Conservation (phyloP, 306 rosid genomes). For the Vigna radiata region DNA sequence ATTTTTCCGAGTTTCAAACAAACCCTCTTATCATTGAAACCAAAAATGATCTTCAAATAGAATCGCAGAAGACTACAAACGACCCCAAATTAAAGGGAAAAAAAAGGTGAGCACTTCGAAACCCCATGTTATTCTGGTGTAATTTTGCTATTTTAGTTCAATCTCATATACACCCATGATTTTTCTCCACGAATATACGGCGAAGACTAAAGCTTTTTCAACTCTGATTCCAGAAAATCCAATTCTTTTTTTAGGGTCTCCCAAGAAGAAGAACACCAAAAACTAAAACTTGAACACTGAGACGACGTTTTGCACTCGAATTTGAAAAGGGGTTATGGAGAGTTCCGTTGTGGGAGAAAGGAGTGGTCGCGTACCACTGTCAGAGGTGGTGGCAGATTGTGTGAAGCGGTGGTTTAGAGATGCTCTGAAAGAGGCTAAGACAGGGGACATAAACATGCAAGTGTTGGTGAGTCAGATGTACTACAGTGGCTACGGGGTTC, state of each 20-base stretch:
- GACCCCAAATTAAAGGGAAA: neutral
- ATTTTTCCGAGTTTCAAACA: neutral
- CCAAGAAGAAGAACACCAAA: neutral
- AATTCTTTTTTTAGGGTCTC: neutral
- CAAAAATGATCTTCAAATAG: constrained; percentile 36
- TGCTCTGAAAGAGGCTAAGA: constrained; percentile 75
- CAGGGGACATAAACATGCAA: constrained; percentile 84
- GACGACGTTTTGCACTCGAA: constrained; percentile 17
- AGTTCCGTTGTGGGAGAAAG: constrained; percentile 50
- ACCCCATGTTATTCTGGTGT: neutral
- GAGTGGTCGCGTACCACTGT: constrained; percentile 58
- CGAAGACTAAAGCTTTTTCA: neutral
- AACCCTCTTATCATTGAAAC: neutral
- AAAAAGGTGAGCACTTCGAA: constrained; percentile 30
- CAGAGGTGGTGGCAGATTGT: constrained; percentile 83
- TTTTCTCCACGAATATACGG: neutral
- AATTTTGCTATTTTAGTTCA: neutral
- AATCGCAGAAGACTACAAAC: neutral
- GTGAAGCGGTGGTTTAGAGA: constrained; percentile 88
- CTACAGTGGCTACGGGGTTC: constrained; percentile 77
- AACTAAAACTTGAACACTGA: neutral
- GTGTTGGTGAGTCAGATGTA: constrained; percentile 87
- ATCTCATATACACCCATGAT: constrained; percentile 19
- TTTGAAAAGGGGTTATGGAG: constrained; percentile 57
- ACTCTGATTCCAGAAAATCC: neutral